A percentile compares a stretch with the other conserved stretches of the same genome.
Evolutionary conservation across 2,329 filamentous ascomycete species (phyloP).

Genomic region (Trichoderma simmonsii): DNA sequence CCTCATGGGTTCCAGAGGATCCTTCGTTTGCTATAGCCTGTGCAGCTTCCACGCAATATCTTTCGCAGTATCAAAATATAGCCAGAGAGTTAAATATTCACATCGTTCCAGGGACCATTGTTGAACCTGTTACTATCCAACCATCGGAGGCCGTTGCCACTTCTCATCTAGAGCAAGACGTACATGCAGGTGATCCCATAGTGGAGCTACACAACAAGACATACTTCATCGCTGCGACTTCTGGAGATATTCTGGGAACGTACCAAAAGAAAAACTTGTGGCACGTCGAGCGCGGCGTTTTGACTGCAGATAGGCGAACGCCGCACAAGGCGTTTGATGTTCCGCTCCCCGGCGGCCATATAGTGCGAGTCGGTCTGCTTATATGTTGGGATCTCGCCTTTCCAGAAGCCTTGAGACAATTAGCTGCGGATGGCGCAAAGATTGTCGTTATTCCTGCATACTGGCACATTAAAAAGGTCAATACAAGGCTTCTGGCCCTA

Average conservation of each 20-base stretch:
- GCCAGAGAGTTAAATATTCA: not conserved
- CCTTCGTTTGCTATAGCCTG: not conserved
- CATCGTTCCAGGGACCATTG: not conserved
- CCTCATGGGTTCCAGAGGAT: slow-evolving; percentile 4
- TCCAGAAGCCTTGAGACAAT: not conserved
- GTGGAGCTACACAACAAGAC: slow-evolving; percentile 1
- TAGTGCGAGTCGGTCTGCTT: not conserved
- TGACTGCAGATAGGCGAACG: not conserved
- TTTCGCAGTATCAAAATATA: not conserved
- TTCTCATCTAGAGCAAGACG: not conserved
- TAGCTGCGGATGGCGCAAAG: not conserved
- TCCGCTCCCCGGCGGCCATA: not conserved
- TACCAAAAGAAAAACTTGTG: slow-evolving; percentile 10
- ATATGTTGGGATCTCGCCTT: slow-evolving; percentile 1
- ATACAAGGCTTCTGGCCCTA: not conserved
- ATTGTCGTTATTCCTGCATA: not conserved
- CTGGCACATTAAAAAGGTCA: not conserved
- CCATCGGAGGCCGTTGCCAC: not conserved
- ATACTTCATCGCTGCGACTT: slow-evolving; percentile 1
- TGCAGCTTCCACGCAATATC: not conserved
- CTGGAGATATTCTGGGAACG: not conserved
- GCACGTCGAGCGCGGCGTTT: not conserved
- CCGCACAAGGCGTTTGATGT: not conserved
- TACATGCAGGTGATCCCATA: not conserved
- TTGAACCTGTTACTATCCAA: not conserved